Conservation (phyloP, 2,329 filamentous ascomycete genomes). For the Penicillium psychrosexuale region DNA sequence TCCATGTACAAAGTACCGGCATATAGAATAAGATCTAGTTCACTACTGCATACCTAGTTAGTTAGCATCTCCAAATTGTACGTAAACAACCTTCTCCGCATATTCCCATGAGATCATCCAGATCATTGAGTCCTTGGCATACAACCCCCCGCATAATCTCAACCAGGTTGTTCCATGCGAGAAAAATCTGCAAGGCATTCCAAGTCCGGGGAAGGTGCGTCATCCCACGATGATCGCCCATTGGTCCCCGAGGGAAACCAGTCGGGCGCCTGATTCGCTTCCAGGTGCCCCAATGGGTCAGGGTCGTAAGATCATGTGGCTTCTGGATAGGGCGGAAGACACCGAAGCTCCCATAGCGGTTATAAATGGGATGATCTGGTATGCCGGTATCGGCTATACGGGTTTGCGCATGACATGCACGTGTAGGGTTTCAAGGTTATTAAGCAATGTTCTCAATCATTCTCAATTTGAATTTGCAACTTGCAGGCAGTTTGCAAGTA, state of each 20-base stretch:
- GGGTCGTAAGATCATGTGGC: neutral
- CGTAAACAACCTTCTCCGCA: neutral
- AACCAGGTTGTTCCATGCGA: neutral
- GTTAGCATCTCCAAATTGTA: neutral
- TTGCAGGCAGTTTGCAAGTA: neutral
- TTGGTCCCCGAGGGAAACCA: neutral
- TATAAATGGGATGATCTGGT: neutral
- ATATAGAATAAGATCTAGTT: neutral
- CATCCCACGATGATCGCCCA: neutral
- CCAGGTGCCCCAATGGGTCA: neutral
- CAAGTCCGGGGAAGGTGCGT: constrained; percentile 1
- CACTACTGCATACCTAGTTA: too few relatives aligned
- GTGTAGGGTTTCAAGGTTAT: neutral
- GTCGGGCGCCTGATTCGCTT: constrained; percentile 1
- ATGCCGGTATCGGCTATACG: neutral
- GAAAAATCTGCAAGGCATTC: neutral
- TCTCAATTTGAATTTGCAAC: too few relatives aligned
- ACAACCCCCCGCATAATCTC: neutral
- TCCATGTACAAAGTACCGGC: neutral
- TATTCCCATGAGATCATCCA: neutral
- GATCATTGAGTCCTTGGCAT: neutral
- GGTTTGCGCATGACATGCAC: neutral
- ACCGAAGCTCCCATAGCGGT: neutral
- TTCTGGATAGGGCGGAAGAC: neutral
- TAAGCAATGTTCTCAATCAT: too few relatives aligned